Conservation (phyloP, 2,329 filamentous ascomycete species). For the Alternaria gansuensis region DNA sequence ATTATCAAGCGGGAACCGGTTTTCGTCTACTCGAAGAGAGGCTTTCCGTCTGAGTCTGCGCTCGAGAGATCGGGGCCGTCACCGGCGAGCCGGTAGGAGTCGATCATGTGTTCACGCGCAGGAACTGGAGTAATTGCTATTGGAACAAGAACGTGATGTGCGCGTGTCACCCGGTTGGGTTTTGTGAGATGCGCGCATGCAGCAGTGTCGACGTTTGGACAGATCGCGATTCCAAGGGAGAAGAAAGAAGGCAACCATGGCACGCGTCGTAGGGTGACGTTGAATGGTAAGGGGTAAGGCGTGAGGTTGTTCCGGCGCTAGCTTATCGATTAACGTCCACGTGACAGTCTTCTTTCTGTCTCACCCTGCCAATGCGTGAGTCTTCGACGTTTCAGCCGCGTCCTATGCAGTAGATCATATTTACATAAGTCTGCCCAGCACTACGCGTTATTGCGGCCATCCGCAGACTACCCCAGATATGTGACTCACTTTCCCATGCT, state of each 20-base stretch:
- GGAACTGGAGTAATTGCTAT: not conserved
- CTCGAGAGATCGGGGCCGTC: not conserved
- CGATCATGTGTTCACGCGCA: not conserved
- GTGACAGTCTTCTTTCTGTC: not conserved
- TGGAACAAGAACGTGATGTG: conserved; percentile 5
- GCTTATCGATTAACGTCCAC: conserved; percentile 15
- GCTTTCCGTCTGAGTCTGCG: not conserved
- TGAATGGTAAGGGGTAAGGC: conserved; percentile 12
- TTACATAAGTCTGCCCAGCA: not conserved
- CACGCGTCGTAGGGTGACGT: conserved; percentile 16
- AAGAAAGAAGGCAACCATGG: conserved; percentile 14
- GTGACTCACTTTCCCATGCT: conserved; percentile 9
- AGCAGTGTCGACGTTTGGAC: not conserved
- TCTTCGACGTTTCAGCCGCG: not conserved
- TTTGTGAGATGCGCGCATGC: not conserved
- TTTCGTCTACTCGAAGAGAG: not conserved
- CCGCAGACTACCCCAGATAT: conserved; percentile 2
- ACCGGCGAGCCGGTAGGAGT: not conserved
- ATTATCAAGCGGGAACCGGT: not conserved
- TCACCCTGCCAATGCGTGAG: not conserved
- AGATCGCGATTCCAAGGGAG: conserved; percentile 4
- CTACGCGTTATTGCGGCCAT: not conserved
- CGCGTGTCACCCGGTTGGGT: conserved; percentile 2
- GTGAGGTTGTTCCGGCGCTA: conserved; percentile 16
- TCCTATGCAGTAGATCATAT: not conserved